phyloP scores from a whole-genome alignment of 257 asterid species.

The Rhazya stricta region DNA sequence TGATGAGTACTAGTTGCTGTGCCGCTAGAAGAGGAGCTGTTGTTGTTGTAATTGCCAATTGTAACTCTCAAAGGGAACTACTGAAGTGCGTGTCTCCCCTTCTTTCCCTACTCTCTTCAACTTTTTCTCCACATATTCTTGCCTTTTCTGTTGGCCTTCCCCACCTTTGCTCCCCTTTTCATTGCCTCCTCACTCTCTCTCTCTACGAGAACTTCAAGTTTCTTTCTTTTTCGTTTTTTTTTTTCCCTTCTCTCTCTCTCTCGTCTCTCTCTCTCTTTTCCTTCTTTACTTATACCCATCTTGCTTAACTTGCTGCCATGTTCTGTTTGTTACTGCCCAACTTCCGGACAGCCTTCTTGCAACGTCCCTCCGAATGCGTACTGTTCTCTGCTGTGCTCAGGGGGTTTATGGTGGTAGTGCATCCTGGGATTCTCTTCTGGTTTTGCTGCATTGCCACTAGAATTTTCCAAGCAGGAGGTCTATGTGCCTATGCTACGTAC shows the following conservation, averaged over 20 bases:
- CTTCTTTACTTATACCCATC: conserved; percentile 31
- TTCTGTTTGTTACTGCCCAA: not conserved
- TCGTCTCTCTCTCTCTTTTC: conserved; percentile 21
- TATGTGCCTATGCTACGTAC: too few species aligned
- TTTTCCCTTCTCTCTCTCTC: conserved; percentile 7
- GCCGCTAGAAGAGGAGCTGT: conserved; percentile 1
- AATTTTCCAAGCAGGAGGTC: too few species aligned
- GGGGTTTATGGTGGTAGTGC: too few species aligned
- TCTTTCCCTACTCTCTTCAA: conserved; percentile 70
- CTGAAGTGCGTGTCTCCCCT: conserved; percentile 84
- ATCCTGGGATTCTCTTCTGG: too few species aligned
- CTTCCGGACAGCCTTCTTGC: conserved; percentile 9
- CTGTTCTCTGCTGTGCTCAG: not conserved
- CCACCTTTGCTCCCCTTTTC: conserved; percentile 53
- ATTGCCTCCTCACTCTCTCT: conserved; percentile 34
- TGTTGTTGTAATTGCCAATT: conserved; percentile 18
- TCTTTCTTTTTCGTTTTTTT: conserved; percentile 18
- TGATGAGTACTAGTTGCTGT: not conserved
- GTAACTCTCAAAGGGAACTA: conserved; percentile 62
- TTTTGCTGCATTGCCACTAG: too few species aligned
- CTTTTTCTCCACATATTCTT: conserved; percentile 72
- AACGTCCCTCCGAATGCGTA: not conserved
- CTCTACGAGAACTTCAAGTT: conserved; percentile 13
- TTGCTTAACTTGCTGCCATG: conserved; percentile 38
- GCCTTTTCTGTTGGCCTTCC: conserved; percentile 65